Evolutionary conservation across 1,139 yeast species (phyloP).

Genomic region (Ogataea hybrid): DNA sequence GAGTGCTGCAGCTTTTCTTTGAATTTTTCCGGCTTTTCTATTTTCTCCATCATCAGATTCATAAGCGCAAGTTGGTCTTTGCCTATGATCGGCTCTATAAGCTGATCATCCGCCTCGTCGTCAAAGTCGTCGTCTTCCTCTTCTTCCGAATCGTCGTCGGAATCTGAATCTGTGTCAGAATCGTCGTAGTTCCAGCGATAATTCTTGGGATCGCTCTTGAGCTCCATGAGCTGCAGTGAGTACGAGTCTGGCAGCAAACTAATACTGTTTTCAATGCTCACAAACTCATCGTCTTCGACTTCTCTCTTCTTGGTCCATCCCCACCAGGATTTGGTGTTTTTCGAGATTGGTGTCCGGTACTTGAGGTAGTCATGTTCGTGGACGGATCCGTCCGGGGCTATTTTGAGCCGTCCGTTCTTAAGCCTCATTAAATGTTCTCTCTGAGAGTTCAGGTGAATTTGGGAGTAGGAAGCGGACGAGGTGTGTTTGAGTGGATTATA

Average conservation of each 20-base stretch:
- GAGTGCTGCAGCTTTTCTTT: slow-evolving; percentile 25
- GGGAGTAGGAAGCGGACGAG: slow-evolving; percentile 66
- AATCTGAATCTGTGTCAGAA: slow-evolving; percentile 29
- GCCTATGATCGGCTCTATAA: slow-evolving; percentile 53
- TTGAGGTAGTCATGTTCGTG: slow-evolving; percentile 38
- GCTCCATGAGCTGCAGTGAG: slow-evolving; percentile 32
- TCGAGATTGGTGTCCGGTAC: slow-evolving; percentile 34
- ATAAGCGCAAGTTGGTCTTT: slow-evolving; percentile 53
- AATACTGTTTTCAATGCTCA: slow-evolving; percentile 34
- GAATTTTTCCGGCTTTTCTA: slow-evolving; percentile 32
- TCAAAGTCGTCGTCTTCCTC: slow-evolving; percentile 32
- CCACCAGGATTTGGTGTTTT: slow-evolving; percentile 28
- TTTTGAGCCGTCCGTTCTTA: slow-evolving; percentile 31
- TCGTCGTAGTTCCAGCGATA: slow-evolving; percentile 38
- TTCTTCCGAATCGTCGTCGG: slow-evolving; percentile 29
- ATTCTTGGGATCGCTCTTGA: slow-evolving; percentile 37
- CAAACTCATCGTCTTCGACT: slow-evolving; percentile 28
- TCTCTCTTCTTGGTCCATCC: slow-evolving; percentile 34
- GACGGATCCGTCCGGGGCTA: slow-evolving; percentile 33
- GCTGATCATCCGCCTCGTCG: slow-evolving; percentile 37
- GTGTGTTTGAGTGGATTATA: slow-evolving; percentile 24
- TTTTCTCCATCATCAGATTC: slow-evolving; percentile 45
- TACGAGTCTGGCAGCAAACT: slow-evolving; percentile 39
- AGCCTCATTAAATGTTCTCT: slow-evolving; percentile 24
- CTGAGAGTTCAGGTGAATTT: slow-evolving; percentile 51